Evolutionary conservation across 139 green algal genomes (phyloP).

Genomic region (Chlorella sp.): DNA sequence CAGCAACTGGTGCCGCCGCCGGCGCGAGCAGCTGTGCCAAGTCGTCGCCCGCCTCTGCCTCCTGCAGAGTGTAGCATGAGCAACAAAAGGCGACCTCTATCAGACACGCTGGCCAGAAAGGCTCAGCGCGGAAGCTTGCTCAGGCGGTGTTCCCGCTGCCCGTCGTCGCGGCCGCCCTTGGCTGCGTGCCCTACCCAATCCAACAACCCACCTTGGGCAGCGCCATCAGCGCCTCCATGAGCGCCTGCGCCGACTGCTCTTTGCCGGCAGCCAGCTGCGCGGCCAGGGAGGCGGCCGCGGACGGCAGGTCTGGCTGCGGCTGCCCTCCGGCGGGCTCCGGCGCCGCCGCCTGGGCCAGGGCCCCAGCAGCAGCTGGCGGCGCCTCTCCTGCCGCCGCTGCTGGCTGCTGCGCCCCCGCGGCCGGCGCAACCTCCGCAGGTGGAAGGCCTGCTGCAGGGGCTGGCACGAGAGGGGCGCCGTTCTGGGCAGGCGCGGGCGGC

Average conservation of each 20-base stretch:
- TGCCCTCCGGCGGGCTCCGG: neutral
- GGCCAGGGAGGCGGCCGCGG: slow-evolving; percentile 7
- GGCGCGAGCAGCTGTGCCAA: too few relatives aligned
- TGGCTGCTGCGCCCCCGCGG: neutral
- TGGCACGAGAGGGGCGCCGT: neutral
- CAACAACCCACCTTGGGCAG: slow-evolving; percentile 22
- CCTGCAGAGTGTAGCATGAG: too few relatives aligned
- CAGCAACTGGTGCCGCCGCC: too few relatives aligned
- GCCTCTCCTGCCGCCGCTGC: slow-evolving; percentile 6
- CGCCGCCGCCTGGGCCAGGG: neutral
- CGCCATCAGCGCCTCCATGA: slow-evolving; percentile 30
- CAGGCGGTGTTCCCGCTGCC: too few relatives aligned
- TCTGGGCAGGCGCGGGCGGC: neutral
- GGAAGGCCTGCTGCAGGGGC: neutral
- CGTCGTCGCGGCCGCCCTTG: too few relatives aligned
- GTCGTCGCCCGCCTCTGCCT: too few relatives aligned
- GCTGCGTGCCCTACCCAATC: too few relatives aligned
- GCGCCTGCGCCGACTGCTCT: slow-evolving; percentile 22
- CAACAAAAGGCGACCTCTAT: too few relatives aligned
- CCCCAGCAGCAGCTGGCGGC: neutral
- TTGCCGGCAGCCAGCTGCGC: slow-evolving; percentile 27
- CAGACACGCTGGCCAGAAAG: too few relatives aligned
- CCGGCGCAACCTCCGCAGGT: neutral
- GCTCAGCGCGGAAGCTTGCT: too few relatives aligned
- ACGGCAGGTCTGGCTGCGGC: neutral